Percentiles rank a stretch among this genome's conserved stretches.
phyloP scores from a whole-genome alignment of 2,329 filamentous ascomycete genomes.

The Verticillium alfalfae region DNA sequence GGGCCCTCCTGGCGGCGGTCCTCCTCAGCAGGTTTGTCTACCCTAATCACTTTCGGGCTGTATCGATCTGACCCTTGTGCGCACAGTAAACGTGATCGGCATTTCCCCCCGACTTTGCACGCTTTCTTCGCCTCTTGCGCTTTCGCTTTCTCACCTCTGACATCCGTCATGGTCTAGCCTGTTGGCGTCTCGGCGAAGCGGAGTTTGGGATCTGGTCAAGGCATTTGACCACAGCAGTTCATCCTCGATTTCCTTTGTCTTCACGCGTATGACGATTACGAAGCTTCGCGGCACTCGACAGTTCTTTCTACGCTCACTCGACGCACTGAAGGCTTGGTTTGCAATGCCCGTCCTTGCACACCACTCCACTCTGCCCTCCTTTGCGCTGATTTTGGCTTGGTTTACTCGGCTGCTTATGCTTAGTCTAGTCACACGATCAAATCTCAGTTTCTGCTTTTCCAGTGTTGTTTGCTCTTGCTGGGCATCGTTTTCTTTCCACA shows the following conservation, averaged over 20 bases:
- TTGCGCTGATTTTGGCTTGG: neutral
- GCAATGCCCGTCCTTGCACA: neutral
- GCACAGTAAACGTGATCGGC: neutral
- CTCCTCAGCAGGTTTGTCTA: slow-evolving; percentile 10
- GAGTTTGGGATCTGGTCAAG: neutral
- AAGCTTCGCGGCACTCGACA: neutral
- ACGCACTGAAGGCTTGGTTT: neutral
- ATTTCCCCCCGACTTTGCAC: neutral
- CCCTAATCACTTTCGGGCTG: neutral
- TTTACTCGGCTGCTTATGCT: neutral
- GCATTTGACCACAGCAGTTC: neutral
- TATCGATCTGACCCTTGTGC: neutral
- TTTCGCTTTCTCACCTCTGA: neutral
- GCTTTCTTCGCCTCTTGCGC: neutral
- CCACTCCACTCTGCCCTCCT: neutral
- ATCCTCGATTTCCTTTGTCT: neutral
- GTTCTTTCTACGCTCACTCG: neutral
- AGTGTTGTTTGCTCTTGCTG: neutral
- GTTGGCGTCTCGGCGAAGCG: neutral
- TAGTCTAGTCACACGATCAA: neutral
- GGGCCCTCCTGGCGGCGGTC: slow-evolving; percentile 24
- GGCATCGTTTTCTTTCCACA: neutral
- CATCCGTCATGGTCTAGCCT: neutral
- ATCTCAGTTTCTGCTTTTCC: neutral
- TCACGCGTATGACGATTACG: neutral